Base-by-base conservation (phyloP, 306 rosid species). In the Inga oerstediana region DNA sequence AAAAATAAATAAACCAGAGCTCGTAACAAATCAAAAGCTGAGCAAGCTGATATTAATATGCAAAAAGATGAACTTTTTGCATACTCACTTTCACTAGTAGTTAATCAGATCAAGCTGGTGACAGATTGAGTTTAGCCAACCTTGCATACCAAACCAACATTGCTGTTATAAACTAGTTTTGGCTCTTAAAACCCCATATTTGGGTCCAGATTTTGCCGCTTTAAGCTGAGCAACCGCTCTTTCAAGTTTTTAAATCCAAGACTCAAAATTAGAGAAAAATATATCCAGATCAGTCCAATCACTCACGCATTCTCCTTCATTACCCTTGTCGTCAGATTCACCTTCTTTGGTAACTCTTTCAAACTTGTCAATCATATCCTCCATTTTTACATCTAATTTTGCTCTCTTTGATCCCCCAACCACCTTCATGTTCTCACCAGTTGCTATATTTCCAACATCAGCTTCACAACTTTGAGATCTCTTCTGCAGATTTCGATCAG, bases 211-310 rank as follows among this genome's bases (percentile, higher is more conserved):
- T 56, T 75, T 75, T 6, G 69, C 85, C 67, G 72, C 78, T 80
- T 80, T 77, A 44, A 83, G 77, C 78, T 68, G 48, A 24, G 58
- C 77, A 27, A 74, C 12, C 54, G 34, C 34, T 48, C 49, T 83
- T 84, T 83, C 87, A 74, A 83, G 84, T 74, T 73, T 56, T 20
- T 32, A 32, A 32, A 85, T 61, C 77, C 75, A 45, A 68, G 75
- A 78, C 74, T 85, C 88, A 77, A 75, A 74, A 22, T 80, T 27
- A 76, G 30, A 39, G 13, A 41, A 8, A n/a, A 9, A 19, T 51
- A 27, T 15, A 0, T 78, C 56, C 58, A 2, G 1, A 35, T 35
- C 39, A 35, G 24, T 2, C 69, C 51, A 10, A 52, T 20, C 8
- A 14, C 46, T 52, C 1, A 30, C 58, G 35, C 45, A 17, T 77